Evolutionary conservation across 768 basidiomycete species (phyloP).

Genomic region (Boletus tylopilopsis): DNA sequence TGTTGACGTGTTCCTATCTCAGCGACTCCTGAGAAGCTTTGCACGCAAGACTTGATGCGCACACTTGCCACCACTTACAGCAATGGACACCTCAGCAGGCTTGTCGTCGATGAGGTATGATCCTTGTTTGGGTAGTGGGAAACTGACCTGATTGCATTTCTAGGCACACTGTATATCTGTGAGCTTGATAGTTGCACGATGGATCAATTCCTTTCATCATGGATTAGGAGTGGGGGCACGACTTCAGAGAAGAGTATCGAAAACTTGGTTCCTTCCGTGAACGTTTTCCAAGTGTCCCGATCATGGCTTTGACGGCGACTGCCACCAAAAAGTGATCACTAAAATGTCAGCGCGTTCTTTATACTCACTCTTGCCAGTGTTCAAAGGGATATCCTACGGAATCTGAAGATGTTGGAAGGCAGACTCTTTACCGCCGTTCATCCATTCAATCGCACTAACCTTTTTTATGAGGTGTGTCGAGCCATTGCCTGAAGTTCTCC

Average conservation of each 20-base stretch:
- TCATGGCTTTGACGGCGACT: slow-evolving; percentile 86
- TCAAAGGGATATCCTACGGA: slow-evolving; percentile 67
- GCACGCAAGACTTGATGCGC: slow-evolving; percentile 47
- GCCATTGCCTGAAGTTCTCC: background rate
- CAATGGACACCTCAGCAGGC: slow-evolving; percentile 59
- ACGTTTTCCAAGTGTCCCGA: slow-evolving; percentile 64
- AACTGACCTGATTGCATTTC: background rate
- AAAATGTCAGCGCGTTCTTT: background rate
- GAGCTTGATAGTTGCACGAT: slow-evolving; percentile 11
- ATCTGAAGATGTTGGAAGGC: slow-evolving; percentile 54
- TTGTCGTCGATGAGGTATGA: slow-evolving; percentile 78
- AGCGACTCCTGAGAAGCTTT: slow-evolving; percentile 80
- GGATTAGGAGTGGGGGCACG: slow-evolving; percentile 80
- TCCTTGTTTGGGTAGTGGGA: background rate
- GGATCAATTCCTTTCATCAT: background rate
- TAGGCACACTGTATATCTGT: slow-evolving; percentile 86
- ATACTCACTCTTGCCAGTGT: slow-evolving; percentile 45
- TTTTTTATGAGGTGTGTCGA: slow-evolving; percentile 69
- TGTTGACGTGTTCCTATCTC: background rate
- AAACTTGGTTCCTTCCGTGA: slow-evolving; percentile 67
- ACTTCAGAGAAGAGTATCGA: slow-evolving; percentile 74
- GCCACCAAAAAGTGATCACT: slow-evolving; percentile 58
- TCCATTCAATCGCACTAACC: slow-evolving; percentile 76
- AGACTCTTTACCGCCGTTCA: slow-evolving; percentile 63
- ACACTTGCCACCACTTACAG: slow-evolving; percentile 49